Conservation (phyloP, 78 protist genomes). For the Dictyostelium brefeldianum region DNA sequence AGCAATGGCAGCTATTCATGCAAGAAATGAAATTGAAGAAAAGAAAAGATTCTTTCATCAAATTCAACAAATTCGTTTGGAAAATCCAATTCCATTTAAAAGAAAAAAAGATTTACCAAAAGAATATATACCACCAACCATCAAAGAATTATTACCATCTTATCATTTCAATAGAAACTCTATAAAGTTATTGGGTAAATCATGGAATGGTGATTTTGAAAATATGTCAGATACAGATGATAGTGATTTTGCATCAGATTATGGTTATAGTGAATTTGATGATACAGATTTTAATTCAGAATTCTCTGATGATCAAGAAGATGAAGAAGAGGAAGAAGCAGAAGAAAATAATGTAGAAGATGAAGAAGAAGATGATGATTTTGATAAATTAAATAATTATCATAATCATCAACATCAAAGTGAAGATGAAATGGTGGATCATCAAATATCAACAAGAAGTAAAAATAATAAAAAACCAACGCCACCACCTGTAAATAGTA, state of each 20-base stretch:
- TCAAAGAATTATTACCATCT: conserved; percentile 51
- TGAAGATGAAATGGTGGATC: not conserved
- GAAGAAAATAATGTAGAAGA: not conserved
- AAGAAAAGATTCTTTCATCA: conserved; percentile 29
- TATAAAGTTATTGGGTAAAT: conserved; percentile 28
- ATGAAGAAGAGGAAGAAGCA: not conserved
- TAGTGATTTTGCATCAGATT: not conserved
- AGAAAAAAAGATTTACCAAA: conserved; percentile 37
- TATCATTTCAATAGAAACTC: conserved; percentile 33
- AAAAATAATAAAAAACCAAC: not conserved
- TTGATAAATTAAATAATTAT: not conserved
- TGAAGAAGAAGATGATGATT: not conserved
- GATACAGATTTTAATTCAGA: not conserved
- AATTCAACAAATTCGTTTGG: not conserved
- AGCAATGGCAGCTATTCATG: conserved; percentile 10
- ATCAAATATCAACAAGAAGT: not conserved
- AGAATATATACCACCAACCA: not conserved
- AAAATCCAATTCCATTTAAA: conserved; percentile 17
- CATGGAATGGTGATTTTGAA: conserved; percentile 61
- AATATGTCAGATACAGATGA: conserved; percentile 8
- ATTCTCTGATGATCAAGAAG: not conserved
- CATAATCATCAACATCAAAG: not conserved
- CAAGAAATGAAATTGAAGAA: conserved; percentile 40
- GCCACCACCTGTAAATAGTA: not conserved
- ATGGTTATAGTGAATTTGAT: conserved; percentile 1